Evolutionary conservation across 345 rosid genomes (phyloP).

Genomic region (Euphorbia pulcherrima): DNA sequence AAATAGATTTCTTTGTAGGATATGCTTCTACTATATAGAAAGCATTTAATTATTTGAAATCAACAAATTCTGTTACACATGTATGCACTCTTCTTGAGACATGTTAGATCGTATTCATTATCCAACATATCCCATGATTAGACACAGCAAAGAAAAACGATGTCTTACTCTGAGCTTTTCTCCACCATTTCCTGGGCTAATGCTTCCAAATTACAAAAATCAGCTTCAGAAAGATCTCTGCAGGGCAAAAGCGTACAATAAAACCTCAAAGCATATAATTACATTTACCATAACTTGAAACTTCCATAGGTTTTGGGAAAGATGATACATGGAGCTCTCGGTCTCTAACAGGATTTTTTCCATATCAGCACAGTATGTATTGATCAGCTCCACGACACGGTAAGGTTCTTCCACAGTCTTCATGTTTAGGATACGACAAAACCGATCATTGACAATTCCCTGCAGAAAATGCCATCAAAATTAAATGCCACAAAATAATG

Average conservation of each 20-base stretch:
- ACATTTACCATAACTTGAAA: background rate
- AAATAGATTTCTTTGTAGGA: too few species aligned
- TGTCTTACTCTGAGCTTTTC: slow-evolving; percentile 41
- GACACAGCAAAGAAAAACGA: background rate
- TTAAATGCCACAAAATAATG: background rate
- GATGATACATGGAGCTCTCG: slow-evolving; percentile 26
- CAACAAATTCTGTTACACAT: too few species aligned
- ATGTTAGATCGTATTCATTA: slow-evolving; percentile 3
- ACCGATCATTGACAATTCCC: slow-evolving; percentile 41
- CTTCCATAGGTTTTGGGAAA: background rate
- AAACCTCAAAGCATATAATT: background rate
- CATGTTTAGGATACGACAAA: slow-evolving; percentile 31
- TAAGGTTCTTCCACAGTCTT: slow-evolving; percentile 37
- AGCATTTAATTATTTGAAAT: too few species aligned
- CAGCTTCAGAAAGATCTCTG: slow-evolving; percentile 37
- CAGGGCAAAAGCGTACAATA: slow-evolving; percentile 9
- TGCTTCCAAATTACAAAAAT: slow-evolving; percentile 33
- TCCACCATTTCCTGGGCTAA: slow-evolving; percentile 31
- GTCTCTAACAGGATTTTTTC: slow-evolving; percentile 38
- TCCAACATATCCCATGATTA: too few species aligned
- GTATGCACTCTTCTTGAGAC: too few species aligned
- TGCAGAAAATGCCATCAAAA: slow-evolving; percentile 19
- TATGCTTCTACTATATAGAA: too few species aligned
- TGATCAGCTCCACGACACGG: slow-evolving; percentile 34
- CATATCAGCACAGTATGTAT: slow-evolving; percentile 31